Evolutionary conservation across 2,329 filamentous ascomycete species (phyloP), one percentile per base, ranked within the genome.

Genomic region (Davidsoniella australis): DNA sequence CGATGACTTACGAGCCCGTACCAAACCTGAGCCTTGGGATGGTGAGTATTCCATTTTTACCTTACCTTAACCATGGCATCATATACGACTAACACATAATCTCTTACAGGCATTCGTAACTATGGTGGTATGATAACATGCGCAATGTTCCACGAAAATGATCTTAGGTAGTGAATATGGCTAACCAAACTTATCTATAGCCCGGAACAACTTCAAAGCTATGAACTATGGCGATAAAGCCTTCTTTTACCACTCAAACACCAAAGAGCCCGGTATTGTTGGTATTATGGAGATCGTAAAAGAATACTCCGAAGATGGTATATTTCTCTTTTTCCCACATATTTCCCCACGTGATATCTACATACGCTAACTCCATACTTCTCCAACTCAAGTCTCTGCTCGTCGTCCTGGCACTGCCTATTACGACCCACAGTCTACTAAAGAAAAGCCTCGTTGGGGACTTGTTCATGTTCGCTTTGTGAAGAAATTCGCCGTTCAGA

Each of bases 201-300:
- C 89, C 5, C 78, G 85, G 23, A 96, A 95, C 59, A 86, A 95
- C 61, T 80, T 98, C 66, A 77, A 85, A 26, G 76, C 78, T 7
- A 98, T 98, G 91, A 87, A 85, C 58, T 78, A 80, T 50, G 88
- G 88, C 46, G 91, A 98, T 60, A 71, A 88, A 29, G 88, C 87
- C 23, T 96, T 98, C 67, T 96, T 98, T 67, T 96, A 96, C 61
- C 89, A 95, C 64, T 94, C 85, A 43, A 94, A 91, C 58, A 91
- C 85, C 65, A 94, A 93, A 61, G 75, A 81, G 20, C 87, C 88
- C 0, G 89, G 85, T 2, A 86, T 96, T 44, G 86, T 81, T 1
- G 88, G 88, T 1, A 76, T 81, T 16, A 88, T 94, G 82, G 83
- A 91, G 58, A 83, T 98, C 54, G 87, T 93, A 14, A 72, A 76